Conservation (phyloP, 1,284 basidiomycete species). For the Phellopilus nigrolimitatus region DNA sequence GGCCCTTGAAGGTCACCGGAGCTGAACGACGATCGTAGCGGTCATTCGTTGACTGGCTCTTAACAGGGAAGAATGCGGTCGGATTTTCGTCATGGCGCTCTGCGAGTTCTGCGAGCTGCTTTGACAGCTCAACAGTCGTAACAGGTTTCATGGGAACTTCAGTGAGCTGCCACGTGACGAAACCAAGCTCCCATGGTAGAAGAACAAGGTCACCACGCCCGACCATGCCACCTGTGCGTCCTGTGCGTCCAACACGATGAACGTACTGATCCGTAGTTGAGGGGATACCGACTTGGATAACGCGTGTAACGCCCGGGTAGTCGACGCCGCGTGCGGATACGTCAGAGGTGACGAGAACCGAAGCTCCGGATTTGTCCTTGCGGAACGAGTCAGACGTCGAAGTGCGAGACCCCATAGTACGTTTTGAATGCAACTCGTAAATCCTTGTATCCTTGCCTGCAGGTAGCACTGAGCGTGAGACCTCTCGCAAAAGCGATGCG, state of each 20-base stretch:
- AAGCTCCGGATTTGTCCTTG: constrained; percentile 50
- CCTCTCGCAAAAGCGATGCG: constrained; percentile 54
- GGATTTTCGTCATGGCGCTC: constrained; percentile 46
- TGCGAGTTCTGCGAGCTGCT: constrained; percentile 49
- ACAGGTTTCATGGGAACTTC: constrained; percentile 71
- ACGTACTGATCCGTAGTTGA: constrained; percentile 74
- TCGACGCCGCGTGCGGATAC: constrained; percentile 90
- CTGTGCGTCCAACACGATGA: constrained; percentile 90
- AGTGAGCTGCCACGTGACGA: constrained; percentile 60
- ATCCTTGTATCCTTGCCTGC: constrained; percentile 49
- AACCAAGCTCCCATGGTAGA: constrained; percentile 78
- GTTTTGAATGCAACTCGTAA: constrained; percentile 87
- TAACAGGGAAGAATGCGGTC: constrained; percentile 11
- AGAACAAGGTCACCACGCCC: constrained; percentile 88
- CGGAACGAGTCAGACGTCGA: constrained; percentile 68
- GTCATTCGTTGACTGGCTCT: background rate
- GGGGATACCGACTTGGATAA: constrained; percentile 90
- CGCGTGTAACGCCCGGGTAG: constrained; percentile 87
- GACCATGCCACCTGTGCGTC: constrained; percentile 61
- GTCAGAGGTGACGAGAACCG: constrained; percentile 82
- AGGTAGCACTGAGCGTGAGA: constrained; percentile 41
- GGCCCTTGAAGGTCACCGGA: background rate
- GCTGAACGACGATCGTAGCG: constrained; percentile 18
- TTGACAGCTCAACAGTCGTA: constrained; percentile 44
- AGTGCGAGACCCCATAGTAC: constrained; percentile 63